These are phyloP conservation scores for Cymbidium sinense DNA, from an alignment of 106 monocot species.

Conservation along the genomic window DNA sequence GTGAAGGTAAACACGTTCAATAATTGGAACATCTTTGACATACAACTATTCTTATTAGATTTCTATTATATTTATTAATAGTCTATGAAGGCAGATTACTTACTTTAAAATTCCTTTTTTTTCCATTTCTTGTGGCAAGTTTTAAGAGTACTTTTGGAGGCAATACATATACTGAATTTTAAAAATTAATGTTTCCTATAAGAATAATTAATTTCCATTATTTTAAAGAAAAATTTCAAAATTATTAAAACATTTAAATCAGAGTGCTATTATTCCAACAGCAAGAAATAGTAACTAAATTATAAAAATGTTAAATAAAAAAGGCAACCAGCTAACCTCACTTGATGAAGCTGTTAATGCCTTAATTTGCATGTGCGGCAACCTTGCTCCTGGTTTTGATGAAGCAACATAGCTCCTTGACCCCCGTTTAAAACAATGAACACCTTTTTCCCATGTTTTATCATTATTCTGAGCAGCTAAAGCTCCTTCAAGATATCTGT, in stretches of 20 bases:
- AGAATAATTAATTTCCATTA: neutral
- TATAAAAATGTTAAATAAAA: neutral
- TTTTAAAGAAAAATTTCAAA: neutral
- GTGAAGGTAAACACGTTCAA: neutral
- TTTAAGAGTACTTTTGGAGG: neutral
- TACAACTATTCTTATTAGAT: neutral
- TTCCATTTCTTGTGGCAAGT: no score
- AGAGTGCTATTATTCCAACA: neutral
- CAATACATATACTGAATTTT: neutral
- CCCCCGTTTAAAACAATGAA: conserved; percentile 13
- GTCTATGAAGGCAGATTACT: neutral
- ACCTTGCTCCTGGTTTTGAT: conserved; percentile 62
- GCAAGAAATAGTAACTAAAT: no score
- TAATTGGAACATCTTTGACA: neutral
- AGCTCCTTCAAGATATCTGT: conserved; percentile 71
- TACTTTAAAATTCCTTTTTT: neutral
- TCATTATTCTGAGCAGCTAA: conserved; percentile 30
- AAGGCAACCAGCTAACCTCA: conserved; percentile 31
- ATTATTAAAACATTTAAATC: neutral
- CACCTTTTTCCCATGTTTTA: conserved; percentile 10
- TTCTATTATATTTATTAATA: neutral
- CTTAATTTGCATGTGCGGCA: conserved; percentile 80
- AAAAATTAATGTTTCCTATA: neutral
- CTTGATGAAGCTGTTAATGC: conserved; percentile 19
- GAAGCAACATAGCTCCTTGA: conserved; percentile 58